phyloP scores from a whole-genome alignment of 2,329 filamentous ascomycete species.

The Sarocladium strictum region DNA sequence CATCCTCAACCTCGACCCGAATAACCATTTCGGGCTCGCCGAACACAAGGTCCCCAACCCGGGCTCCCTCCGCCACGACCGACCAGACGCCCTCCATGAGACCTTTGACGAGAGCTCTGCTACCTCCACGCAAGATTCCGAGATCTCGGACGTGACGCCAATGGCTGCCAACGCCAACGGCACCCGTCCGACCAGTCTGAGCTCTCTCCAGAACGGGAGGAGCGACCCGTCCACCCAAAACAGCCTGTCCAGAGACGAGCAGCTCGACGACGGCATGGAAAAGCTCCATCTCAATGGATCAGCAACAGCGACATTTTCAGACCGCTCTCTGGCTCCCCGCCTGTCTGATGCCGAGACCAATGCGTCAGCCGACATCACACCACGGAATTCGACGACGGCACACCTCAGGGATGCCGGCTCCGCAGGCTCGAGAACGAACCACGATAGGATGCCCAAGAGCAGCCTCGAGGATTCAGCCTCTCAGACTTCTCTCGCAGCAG shows the following conservation, averaged over 20 bases:
- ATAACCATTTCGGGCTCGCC: slow-evolving; percentile 29
- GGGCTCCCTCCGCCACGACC: slow-evolving; percentile 31
- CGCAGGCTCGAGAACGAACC: neutral
- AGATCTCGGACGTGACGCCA: slow-evolving; percentile 39
- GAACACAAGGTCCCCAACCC: slow-evolving; percentile 29
- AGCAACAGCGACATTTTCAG: slow-evolving; percentile 18
- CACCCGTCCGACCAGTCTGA: slow-evolving; percentile 48
- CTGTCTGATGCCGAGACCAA: slow-evolving; percentile 5
- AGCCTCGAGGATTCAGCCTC: slow-evolving; percentile 10
- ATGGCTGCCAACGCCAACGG: slow-evolving; percentile 34
- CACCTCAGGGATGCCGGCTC: neutral
- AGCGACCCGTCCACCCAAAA: slow-evolving; percentile 23
- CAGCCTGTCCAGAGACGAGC: slow-evolving; percentile 16
- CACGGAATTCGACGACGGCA: slow-evolving; percentile 3
- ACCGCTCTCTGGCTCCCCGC: slow-evolving; percentile 20
- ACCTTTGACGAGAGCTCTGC: slow-evolving; percentile 50
- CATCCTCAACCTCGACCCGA: slow-evolving; percentile 38
- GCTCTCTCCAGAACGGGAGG: slow-evolving; percentile 52
- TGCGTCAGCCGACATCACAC: slow-evolving; percentile 11
- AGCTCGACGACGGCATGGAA: slow-evolving; percentile 20
- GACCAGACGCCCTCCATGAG: slow-evolving; percentile 42
- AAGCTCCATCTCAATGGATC: slow-evolving; percentile 21
- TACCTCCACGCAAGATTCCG: slow-evolving; percentile 46
- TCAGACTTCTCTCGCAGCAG: neutral
- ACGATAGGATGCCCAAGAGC: slow-evolving; percentile 8